These are phyloP conservation scores for Yamadazyma sp. DNA, from an alignment of 1,139 yeast species.

Conservation along the genomic window DNA sequence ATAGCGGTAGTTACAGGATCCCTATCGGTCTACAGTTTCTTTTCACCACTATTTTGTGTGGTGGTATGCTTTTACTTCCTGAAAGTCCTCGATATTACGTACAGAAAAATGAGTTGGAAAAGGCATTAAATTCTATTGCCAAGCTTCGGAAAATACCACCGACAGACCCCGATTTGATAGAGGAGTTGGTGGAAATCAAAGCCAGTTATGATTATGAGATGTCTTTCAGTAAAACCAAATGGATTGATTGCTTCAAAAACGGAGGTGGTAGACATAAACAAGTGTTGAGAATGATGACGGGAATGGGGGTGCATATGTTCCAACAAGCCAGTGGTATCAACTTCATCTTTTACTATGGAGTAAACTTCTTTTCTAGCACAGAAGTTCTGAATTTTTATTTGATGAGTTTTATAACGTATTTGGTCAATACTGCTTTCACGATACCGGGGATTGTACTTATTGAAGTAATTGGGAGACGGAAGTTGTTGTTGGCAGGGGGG, in stretches of 20 bases:
- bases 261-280: slow-evolving; percentile 70
- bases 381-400: slow-evolving; percentile 62
- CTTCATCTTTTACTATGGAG: slow-evolving; percentile 78
- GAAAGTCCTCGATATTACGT: slow-evolving; percentile 76
- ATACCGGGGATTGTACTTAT: slow-evolving; percentile 71
- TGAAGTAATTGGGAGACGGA: slow-evolving; percentile 68
- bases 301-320: slow-evolving; percentile 65
- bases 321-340: slow-evolving; percentile 81
- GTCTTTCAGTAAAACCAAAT: slow-evolving; percentile 57
- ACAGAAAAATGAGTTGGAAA: slow-evolving; percentile 57
- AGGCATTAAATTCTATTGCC: slow-evolving; percentile 50
- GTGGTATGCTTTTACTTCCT: slow-evolving; percentile 69
- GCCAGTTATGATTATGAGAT: slow-evolving; percentile 75
- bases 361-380: slow-evolving; percentile 64
- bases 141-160: slow-evolving; percentile 42
- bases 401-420: slow-evolving; percentile 69
- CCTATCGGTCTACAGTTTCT: slow-evolving; percentile 74
- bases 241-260: slow-evolving; percentile 62
- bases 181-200: slow-evolving; percentile 75
- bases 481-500: slow-evolving; percentile 62
- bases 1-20: slow-evolving; percentile 65
- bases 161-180: slow-evolving; percentile 64
- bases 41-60: slow-evolving; percentile 60
- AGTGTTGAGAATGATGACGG: slow-evolving; percentile 62
- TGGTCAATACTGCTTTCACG: slow-evolving; percentile 68